Evolutionary conservation across 306 rosid species (phyloP), one percentile per base, ranked within the genome.

Genomic region (Cicer chorassanicum): DNA sequence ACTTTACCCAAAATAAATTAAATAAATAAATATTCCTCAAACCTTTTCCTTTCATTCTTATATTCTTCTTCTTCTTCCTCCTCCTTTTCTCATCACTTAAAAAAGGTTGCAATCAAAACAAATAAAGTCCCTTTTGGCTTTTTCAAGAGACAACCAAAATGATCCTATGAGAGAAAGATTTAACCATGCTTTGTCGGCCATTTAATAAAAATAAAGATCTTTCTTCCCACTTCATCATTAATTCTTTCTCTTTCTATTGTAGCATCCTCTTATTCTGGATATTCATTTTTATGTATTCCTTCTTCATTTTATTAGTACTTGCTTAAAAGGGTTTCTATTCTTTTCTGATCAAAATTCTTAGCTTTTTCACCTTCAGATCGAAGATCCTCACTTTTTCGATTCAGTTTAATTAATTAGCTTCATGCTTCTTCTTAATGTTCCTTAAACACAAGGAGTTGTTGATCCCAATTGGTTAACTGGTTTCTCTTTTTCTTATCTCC

Each of bases 181-280:
- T 79, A 59, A 70, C 81, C 96, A 86, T 84, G 90, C 92, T 75
- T 82, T 88, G 92, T 90, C 92, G 92, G 92, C 92, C 96, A 88
- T 81, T 84, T 67, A 53, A 86, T 29, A 29, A 29, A 29, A 16
- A 41, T 55, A 68, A 75, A 76, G 74, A 74, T 71, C 81, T 24
- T 78, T 78, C 61, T 8, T 12, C 6, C 24, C 66, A 53, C 65
- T 68, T 29, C 65, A 81, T 72, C 79, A 81, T 72, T 13, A 8
- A 8, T 16, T 18, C 16, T 36, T 38, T 67, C 43, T 45, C 12
- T 65, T 12, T 19, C 5, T 7, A 59, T 7, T 70, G 36, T 68
- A 61, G 56, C 67, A 43, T 56, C 29, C 64, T 64, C 43, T 43
- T 5, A 11, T 60, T 5, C 50, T 8, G 50, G 11, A 82, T 80